Evolutionary conservation across 2,329 filamentous ascomycete genomes (phyloP), one percentile per base, ranked within the genome.

Genomic region (Chrysoporthe austroafricana): DNA sequence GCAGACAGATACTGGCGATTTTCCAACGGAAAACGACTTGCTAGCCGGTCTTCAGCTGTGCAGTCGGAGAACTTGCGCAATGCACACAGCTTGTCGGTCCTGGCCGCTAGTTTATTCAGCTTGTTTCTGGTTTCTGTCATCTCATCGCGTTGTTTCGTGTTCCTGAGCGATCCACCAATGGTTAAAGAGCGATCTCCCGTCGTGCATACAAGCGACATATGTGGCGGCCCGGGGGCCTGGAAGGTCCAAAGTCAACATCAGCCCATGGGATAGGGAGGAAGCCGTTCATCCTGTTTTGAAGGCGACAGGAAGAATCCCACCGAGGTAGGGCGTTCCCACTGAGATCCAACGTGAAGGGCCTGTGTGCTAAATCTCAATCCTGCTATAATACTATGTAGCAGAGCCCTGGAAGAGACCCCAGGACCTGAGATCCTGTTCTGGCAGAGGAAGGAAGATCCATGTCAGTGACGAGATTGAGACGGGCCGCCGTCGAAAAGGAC

Each of bases 201-300:
- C 59, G 26, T 61, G 59, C 59, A 61, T 44, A 34, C 58, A 61
- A 61, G 42, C 58, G 58, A 61, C 42, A 61, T 61, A 26, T 44
- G 58, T 60, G 58, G 58, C 58, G 43, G 26, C 11, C 14, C 36
- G n/a, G n/a, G 42, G 39, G 11, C 50, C 44, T 5, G 32, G 50
- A n/a, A 26, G 26, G 50, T 13, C 26, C 6, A 34, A 34, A 21
- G 14, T 39, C 36, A 39, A 7, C 36, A 52, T 26, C 21, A 54
- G 13, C 26, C 26, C 26, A 54, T 54, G 50, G 16, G 16, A 48
- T 18, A 39, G 18, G 18, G 7, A 48, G 3, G 16, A 18, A 26
- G 11, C 4, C 11, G 21, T 13, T 6, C 5, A 39, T 39, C 36
- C 9, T 39, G 36, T 39, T 9, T 7, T 1, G 48, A 52, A 32